Evolutionary conservation across 139 green algal genomes (phyloP), one percentile per base, ranked within the genome.

Genomic region (Tetradesmus lagerheimii): DNA sequence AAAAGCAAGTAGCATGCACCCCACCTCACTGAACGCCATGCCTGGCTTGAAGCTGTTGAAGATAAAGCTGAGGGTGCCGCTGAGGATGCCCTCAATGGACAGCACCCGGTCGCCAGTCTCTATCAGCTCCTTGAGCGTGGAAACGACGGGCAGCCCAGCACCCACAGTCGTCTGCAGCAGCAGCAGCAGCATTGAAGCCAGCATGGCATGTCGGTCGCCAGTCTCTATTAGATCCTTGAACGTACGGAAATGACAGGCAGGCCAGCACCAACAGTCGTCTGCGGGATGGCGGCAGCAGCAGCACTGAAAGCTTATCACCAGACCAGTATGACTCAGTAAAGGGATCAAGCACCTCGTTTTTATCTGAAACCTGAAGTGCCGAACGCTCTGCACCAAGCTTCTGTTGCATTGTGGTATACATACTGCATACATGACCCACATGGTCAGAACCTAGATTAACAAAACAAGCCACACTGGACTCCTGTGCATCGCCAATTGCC

Each of bases 1-100:
- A n/a, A n/a, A n/a, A n/a, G n/a, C n/a, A n/a, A n/a, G n/a, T n/a
- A n/a, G n/a, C n/a, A n/a, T n/a, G n/a, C n/a, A n/a, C n/a, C 66
- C 29, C 57, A 71, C 92, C 0, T 89, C 81, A 15, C 88, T 93
- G 87, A 99, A 99, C 2, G 89, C 64, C 38, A 93, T 83, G 76
- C 86, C 88, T 12, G 91, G 86, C 4, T 64, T 64, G 38, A 90
- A 98, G 37, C 89, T 97, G 93, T 99, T 99, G 94, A 99, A 99
- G 62, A 99, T 99, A 94, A 98, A 99, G 34, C 95, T 98, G 12
- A 99, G 94, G 0, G 98, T 99, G 35, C 98, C 98, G 23, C 91
- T 97, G 92, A 99, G 97, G 84, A 99, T 98, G 92, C 98, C 98
- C 92, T 99, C 97, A 18, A 99, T 93, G 14, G 89, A 92, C 31